Percentiles rank a stretch among this genome's conserved stretches.
These are phyloP conservation scores for Chaetomiaceae sp. DNA, from an alignment of 2,329 filamentous ascomycete genomes.

Conservation along the genomic window DNA sequence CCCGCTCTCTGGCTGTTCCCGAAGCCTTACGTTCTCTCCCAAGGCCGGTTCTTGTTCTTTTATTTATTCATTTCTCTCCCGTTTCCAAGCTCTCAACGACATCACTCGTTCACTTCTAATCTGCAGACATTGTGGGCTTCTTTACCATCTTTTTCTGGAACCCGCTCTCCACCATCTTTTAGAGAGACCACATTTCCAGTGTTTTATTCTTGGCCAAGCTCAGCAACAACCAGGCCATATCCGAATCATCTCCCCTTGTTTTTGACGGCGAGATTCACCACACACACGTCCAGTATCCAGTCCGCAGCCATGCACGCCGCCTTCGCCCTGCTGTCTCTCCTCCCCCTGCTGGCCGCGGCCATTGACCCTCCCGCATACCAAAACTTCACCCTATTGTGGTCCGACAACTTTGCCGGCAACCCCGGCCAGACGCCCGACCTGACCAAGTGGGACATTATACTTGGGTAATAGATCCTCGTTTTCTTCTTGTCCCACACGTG, in stretches of 20 bases:
- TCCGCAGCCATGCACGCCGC: constrained; percentile 2
- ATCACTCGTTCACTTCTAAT: constrained; percentile 8
- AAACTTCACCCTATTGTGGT: constrained; percentile 39
- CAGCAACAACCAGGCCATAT: background rate
- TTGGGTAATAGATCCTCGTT: constrained; percentile 16
- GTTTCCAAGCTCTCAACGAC: too few relatives aligned
- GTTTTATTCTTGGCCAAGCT: background rate
- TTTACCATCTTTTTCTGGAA: constrained; percentile 10
- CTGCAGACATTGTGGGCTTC: constrained; percentile 5
- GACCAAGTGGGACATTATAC: constrained; percentile 39
- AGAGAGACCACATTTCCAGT: background rate
- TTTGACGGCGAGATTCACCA: background rate
- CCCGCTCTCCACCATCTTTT: background rate
- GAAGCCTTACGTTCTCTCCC: constrained; percentile 13
- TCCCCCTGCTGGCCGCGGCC: constrained; percentile 32
- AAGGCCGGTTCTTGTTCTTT: constrained; percentile 11
- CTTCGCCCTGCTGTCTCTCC: constrained; percentile 28
- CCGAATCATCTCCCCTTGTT: too few relatives aligned
- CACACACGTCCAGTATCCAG: background rate
- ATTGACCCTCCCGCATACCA: constrained; percentile 36
- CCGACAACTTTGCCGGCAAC: constrained; percentile 39
- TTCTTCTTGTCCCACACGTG: too few relatives aligned
- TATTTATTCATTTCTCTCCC: constrained; percentile 14
- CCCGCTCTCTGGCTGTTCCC: constrained; percentile 2
- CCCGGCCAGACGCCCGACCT: constrained; percentile 32